Evolutionary conservation across 805 yeast genomes (phyloP).

Genomic region (Kodamaea neixiangensis): DNA sequence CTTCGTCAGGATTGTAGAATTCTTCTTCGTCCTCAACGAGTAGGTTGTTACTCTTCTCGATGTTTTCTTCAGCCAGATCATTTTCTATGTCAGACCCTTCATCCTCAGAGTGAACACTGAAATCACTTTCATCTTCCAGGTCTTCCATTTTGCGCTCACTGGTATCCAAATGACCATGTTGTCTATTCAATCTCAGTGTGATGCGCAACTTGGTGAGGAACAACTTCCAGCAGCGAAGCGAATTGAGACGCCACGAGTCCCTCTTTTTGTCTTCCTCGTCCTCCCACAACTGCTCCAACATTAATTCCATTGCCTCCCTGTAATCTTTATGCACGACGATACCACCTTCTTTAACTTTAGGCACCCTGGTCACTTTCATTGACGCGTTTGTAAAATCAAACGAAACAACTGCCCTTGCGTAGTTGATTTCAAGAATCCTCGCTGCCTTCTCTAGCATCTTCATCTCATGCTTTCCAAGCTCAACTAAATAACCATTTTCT

Average conservation of each 20-base stretch:
- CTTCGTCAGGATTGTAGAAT: conserved; percentile 16
- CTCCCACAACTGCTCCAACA: conserved; percentile 49
- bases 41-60: not conserved
- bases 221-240: conserved; percentile 56
- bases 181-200: conserved; percentile 43
- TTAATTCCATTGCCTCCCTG: conserved; percentile 58
- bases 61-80: not conserved
- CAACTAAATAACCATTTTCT: conserved; percentile 64
- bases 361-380: conserved; percentile 37
- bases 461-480: conserved; percentile 29
- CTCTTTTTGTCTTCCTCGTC: conserved; percentile 50
- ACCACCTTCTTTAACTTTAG: conserved; percentile 72
- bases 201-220: conserved; percentile 53
- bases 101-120: conserved; percentile 18
- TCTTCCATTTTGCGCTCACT: conserved; percentile 10
- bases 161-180: conserved; percentile 47
- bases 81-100: conserved; percentile 11
- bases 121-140: conserved; percentile 16
- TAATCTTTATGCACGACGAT: conserved; percentile 67
- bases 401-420: conserved; percentile 83
- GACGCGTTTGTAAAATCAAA: conserved; percentile 60
- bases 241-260: conserved; percentile 46
- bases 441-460: conserved; percentile 71
- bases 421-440: conserved; percentile 65
- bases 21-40: not conserved